These are phyloP conservation scores for Phaeosphaeriaceae sp. DNA, from an alignment of 2,329 filamentous ascomycete genomes.

Conservation along the genomic window DNA sequence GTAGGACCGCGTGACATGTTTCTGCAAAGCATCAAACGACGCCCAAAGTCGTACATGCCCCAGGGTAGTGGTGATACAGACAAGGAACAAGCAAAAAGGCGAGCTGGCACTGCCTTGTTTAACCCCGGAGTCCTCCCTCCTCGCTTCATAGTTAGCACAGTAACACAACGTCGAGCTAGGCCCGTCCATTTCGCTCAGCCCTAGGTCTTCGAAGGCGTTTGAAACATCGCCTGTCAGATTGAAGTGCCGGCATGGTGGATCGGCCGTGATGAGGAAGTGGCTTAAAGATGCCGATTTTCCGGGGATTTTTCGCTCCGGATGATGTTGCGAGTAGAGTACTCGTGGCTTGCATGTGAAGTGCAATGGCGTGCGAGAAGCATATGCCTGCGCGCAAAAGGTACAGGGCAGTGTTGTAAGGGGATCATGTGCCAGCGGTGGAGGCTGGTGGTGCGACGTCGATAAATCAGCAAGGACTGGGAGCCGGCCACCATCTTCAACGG, in stretches of 20 bases:
- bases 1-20: neutral
- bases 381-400: neutral
- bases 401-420: constrained; percentile 6
- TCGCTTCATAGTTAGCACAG: neutral
- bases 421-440: constrained; percentile 4
- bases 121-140: neutral
- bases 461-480: neutral
- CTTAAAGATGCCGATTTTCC: neutral
- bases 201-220: neutral
- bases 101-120: too few species aligned
- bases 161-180: neutral
- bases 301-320: neutral
- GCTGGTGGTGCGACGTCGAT: neutral
- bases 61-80: neutral
- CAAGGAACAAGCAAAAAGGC: neutral
- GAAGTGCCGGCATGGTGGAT: neutral
- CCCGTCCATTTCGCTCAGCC: neutral
- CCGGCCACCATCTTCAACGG: neutral
- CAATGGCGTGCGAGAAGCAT: neutral
- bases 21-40: too few species aligned
- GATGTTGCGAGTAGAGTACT: neutral
- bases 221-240: neutral
- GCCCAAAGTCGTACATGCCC: too few species aligned
- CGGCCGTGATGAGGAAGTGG: too few species aligned
- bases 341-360: neutral